Base-by-base conservation (phyloP, 2,329 filamentous ascomycete genomes). In the Cladophialophora carrionii region DNA sequence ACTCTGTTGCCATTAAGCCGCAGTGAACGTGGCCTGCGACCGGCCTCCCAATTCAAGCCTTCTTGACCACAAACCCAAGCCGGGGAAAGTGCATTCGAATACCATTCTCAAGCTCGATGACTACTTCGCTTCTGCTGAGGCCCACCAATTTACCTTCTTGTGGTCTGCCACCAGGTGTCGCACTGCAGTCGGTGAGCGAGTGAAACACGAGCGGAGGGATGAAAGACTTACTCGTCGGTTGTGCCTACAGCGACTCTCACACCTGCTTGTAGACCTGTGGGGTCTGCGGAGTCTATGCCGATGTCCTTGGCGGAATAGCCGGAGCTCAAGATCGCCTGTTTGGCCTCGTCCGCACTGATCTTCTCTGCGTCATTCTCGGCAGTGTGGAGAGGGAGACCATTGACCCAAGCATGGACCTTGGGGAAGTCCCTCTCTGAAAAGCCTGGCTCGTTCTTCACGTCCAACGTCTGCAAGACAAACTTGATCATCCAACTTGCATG, bases 41-140 rank as follows among this genome's bases (percentile, higher is more conserved):
- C 22, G 9, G 20, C 14, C 3, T 29, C 22, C 20, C 34, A 7
- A 20, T 8, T 65, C 53, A 62, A n/a, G 59, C n/a, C 34, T 37
- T 41, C 49, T 56, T 57, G 29, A 69, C 32, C 10, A 62, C 52
- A 65, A 58, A 69, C 10, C 61, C 64, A 14, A 67, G 29, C 31
- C 64, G 41, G 1, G 63, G 66, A 41, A 63, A 66, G 31, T 64
- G 60, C 53, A 66, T 34, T 46, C 63, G 46, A 22, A 64, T n/a
- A n/a, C 63, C 43, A 57, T 68, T 67, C n/a, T 61, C 57, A 17
- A 64, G 55, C 61, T 69, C 61, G 32, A 69, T 41, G 37, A 62
- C 61, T n/a, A 67, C 57, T 46, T 65, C 46, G 48, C 55, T 10
- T 61, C 43, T 49, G 41, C 54, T 53, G 29, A 69, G 48, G 37